Evolutionary conservation across 768 basidiomycete species (phyloP).

Genomic region (Gyrodon lividus): DNA sequence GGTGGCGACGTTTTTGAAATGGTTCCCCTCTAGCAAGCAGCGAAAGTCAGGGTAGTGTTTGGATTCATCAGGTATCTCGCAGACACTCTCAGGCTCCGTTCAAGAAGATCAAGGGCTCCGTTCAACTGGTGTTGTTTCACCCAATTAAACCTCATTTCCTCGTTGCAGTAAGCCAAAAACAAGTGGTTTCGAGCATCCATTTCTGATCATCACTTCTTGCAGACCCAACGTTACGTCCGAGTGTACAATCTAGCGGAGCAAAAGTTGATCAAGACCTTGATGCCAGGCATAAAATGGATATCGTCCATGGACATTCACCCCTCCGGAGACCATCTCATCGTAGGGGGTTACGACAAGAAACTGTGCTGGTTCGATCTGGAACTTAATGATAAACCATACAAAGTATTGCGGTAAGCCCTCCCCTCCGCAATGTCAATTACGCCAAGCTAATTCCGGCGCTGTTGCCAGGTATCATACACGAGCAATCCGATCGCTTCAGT

Average conservation of each 20-base stretch:
- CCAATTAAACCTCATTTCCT: conserved; percentile 95
- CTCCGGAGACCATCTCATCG: conserved; percentile 92
- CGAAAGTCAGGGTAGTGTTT: conserved; percentile 78
- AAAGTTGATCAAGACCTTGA: conserved; percentile 88
- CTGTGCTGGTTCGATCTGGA: conserved; percentile 99
- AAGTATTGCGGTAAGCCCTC: conserved; percentile 72
- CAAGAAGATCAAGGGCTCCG: conserved; percentile 88
- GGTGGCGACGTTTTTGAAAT: conserved; percentile 6
- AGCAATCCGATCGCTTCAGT: conserved; percentile 89
- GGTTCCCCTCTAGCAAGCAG: conserved; percentile 46
- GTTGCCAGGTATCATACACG: conserved; percentile 80
- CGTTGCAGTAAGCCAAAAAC: conserved; percentile 73
- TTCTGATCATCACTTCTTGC: conserved; percentile 12
- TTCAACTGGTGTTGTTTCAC: conserved; percentile 94
- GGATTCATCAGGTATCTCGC: conserved; percentile 93
- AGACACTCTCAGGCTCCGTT: conserved; percentile 98
- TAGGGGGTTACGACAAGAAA: conserved; percentile 97
- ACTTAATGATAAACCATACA: conserved; percentile 95
- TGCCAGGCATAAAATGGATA: conserved; percentile 96
- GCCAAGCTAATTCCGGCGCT: conserved; percentile 9
- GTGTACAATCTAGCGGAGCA: conserved; percentile 95
- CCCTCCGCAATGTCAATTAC: not conserved
- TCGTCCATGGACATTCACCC: conserved; percentile 97
- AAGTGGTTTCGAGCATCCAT: conserved; percentile 10
- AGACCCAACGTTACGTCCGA: conserved; percentile 97